A percentile compares a stretch with the other conserved stretches of the same genome.
phyloP scores from a whole-genome alignment of 495 filamentous ascomycete species.

The Aspergillus diversus region DNA sequence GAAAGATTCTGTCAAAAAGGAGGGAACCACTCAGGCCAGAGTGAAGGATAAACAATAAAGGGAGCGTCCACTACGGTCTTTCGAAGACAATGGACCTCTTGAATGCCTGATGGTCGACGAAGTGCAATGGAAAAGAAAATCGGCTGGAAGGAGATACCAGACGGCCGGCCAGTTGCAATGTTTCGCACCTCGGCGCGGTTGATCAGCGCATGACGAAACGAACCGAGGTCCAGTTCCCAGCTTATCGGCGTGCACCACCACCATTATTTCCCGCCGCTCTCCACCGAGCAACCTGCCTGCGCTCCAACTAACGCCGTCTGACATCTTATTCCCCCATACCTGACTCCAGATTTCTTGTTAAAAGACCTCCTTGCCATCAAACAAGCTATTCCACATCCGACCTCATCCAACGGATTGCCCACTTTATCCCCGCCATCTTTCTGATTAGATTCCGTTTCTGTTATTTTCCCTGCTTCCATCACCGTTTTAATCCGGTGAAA shows the following conservation, averaged over 20 bases:
- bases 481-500: slow-evolving; percentile 12
- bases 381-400: slow-evolving; percentile 8
- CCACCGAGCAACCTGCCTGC: slow-evolving; percentile 17
- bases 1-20: slow-evolving; percentile 8
- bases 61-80: not conserved
- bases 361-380: not conserved
- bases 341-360: not conserved
- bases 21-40: slow-evolving; percentile 7
- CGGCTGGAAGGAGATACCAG: slow-evolving; percentile 17
- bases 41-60: slow-evolving; percentile 3
- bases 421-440: not conserved
- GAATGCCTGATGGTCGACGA: not conserved
- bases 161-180: slow-evolving; percentile 8
- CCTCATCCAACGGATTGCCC: not conserved
- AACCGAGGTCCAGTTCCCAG: slow-evolving; percentile 41
- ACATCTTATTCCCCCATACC: not conserved
- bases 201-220: slow-evolving; percentile 33
- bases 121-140: slow-evolving; percentile 16
- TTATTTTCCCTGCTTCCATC: not conserved
- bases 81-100: not conserved
- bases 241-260: slow-evolving; percentile 15
- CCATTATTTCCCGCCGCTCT: slow-evolving; percentile 23
- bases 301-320: not conserved
- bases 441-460: slow-evolving; percentile 1
- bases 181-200: slow-evolving; percentile 40